Evolutionary conservation across 805 yeast genomes (phyloP).

Genomic region (Priceomyces medius): DNA sequence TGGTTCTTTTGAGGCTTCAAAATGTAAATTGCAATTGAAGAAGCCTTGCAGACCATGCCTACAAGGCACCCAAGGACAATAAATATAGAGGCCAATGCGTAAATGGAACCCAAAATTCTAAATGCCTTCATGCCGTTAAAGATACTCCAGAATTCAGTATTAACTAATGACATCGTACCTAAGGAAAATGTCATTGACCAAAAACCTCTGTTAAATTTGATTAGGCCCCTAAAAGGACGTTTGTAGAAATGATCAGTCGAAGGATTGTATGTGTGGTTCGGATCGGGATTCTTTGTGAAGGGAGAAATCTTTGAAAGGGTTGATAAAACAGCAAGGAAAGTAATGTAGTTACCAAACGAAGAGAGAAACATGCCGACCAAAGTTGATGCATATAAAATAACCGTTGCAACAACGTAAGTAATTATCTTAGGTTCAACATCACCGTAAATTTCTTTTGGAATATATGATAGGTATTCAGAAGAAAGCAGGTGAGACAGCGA

Average conservation of each 20-base stretch:
- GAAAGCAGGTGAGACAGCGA: slow-evolving; percentile 11
- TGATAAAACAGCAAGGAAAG: slow-evolving; percentile 35
- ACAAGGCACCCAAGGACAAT: slow-evolving; percentile 36
- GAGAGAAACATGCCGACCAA: slow-evolving; percentile 45
- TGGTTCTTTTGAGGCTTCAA: neutral
- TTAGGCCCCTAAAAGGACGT: slow-evolving; percentile 12
- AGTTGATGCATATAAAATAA: slow-evolving; percentile 18
- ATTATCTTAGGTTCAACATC: slow-evolving; percentile 12
- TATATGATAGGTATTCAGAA: slow-evolving; percentile 22
- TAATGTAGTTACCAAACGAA: slow-evolving; percentile 56
- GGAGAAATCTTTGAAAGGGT: slow-evolving; percentile 44
- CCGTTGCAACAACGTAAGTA: slow-evolving; percentile 13
- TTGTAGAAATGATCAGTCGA: slow-evolving; percentile 1
- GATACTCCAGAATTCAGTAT: slow-evolving; percentile 47
- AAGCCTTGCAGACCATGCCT: slow-evolving; percentile 23
- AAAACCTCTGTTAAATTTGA: slow-evolving; percentile 20
- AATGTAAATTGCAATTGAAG: neutral
- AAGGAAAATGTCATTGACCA: slow-evolving; percentile 90
- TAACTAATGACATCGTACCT: slow-evolving; percentile 74
- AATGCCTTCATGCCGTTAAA: slow-evolving; percentile 54
- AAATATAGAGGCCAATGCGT: slow-evolving; percentile 51
- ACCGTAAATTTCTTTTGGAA: slow-evolving; percentile 1
- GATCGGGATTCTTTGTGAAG: slow-evolving; percentile 30
- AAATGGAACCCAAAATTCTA: slow-evolving; percentile 60
- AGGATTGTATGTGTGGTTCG: slow-evolving; percentile 13